These are phyloP conservation scores for Phytopythium helicoides DNA, from an alignment of 352 stramenopile genomes.

Conservation along the genomic window DNA sequence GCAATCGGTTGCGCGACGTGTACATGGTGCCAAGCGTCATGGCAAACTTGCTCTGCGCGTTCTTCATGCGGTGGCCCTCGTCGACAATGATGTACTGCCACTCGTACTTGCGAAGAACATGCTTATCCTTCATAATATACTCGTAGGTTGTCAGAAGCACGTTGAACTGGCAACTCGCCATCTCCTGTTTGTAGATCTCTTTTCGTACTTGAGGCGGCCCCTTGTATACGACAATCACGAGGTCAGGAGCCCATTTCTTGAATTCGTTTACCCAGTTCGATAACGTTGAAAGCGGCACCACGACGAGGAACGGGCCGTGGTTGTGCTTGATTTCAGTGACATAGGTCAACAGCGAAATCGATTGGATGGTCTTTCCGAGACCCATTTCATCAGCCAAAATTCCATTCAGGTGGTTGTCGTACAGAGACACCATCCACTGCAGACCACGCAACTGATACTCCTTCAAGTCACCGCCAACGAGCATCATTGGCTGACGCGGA, in stretches of 20 bases:
- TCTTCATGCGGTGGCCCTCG: constrained; percentile 94
- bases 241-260: constrained; percentile 92
- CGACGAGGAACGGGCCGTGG: constrained; percentile 96
- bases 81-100: constrained; percentile 95
- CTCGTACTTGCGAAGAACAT: constrained; percentile 84
- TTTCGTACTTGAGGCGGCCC: constrained; percentile 77
- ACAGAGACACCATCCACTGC: constrained; percentile 99
- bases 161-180: constrained; percentile 89
- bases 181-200: constrained; percentile 76
- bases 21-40: constrained; percentile 85
- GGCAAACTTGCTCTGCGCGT: constrained; percentile 88
- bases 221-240: constrained; percentile 98
- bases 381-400: constrained; percentile 98
- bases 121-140: constrained; percentile 92
- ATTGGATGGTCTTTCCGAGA: constrained; percentile 87
- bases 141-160: constrained; percentile 95
- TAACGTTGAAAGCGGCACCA: constrained; percentile 95
- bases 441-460: constrained; percentile 98
- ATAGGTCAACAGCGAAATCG: constrained; percentile 84
- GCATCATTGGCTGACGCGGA: constrained; percentile 92
- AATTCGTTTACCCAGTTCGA: constrained; percentile 95
- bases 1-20: constrained; percentile 85
- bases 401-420: constrained; percentile 98
- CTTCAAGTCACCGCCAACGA: constrained; percentile 95
- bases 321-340: constrained; percentile 84